Conservation (phyloP, 2,329 filamentous ascomycete genomes). For the Penicillium sp. region DNA sequence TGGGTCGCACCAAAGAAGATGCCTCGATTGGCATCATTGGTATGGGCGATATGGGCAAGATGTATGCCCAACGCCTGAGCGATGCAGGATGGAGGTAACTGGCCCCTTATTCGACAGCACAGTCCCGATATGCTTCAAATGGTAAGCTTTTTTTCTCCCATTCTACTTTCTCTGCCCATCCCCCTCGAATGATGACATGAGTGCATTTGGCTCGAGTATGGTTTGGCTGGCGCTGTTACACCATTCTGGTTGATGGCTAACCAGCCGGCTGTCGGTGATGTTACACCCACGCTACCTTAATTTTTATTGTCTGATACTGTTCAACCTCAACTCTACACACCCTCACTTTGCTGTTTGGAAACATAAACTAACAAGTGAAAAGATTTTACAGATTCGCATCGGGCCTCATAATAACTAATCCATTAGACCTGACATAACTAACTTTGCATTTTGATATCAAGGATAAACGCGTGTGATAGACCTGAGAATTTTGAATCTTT, state of each 20-base stretch:
- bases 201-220: slow-evolving; percentile 99
- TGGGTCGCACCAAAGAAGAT: slow-evolving; percentile 54
- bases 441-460: slow-evolving; percentile 45
- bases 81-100: slow-evolving; percentile 93
- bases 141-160: slow-evolving; percentile 17
- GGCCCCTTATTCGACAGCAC: slow-evolving; percentile 6
- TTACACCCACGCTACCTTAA: slow-evolving; percentile 98
- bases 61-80: slow-evolving; percentile 89
- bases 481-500: slow-evolving; percentile 83
- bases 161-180: slow-evolving; percentile 1
- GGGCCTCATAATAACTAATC: neutral
- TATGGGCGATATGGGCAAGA: slow-evolving; percentile 99
- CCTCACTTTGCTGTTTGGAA: slow-evolving; percentile 10
- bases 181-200: slow-evolving; percentile 89
- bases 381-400: slow-evolving; percentile 15
- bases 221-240: slow-evolving; percentile 59
- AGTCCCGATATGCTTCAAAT: slow-evolving; percentile 6
- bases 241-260: slow-evolving; percentile 70
- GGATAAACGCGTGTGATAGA: slow-evolving; percentile 91
- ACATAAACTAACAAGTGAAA: slow-evolving; percentile 25
- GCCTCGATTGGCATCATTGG: slow-evolving; percentile 91
- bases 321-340: slow-evolving; percentile 11
- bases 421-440: slow-evolving; percentile 22
- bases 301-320: slow-evolving; percentile 72
- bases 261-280: slow-evolving; percentile 84